Evolutionary conservation across 176 grass and related monocot genomes (phyloP).

Genomic region (Metroxylon sagu): DNA sequence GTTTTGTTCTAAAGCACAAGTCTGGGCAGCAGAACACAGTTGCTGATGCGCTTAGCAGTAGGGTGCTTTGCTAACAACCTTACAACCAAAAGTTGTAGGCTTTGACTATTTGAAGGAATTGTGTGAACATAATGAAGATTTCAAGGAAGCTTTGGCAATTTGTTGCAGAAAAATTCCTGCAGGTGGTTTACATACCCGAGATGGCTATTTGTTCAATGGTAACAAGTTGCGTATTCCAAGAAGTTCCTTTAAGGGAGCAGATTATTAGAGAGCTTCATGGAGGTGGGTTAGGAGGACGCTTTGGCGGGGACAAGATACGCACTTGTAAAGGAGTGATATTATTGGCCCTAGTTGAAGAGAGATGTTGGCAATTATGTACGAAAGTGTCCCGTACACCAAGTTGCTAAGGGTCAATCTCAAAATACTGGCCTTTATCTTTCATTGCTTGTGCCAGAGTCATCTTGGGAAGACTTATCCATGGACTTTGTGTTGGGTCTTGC

Average conservation of each 20-base stretch:
- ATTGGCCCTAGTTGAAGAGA: constrained; percentile 2
- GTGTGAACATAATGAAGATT: background rate
- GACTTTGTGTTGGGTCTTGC: constrained; percentile 20
- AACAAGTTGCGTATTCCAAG: constrained; percentile 1
- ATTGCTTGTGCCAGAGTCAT: too few relatives aligned
- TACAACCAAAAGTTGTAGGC: background rate
- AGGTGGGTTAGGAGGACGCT: too few relatives aligned
- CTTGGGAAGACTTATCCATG: constrained; percentile 12
- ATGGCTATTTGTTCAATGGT: constrained; percentile 11
- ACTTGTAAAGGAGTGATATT: constrained; percentile 8
- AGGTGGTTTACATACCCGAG: background rate
- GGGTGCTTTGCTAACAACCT: background rate
- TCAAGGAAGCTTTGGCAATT: background rate
- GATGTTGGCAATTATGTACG: too few relatives aligned
- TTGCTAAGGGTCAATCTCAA: too few relatives aligned
- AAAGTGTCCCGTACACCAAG: too few relatives aligned
- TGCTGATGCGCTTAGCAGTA: constrained; percentile 15
- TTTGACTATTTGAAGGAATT: constrained; percentile 8
- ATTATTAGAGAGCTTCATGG: constrained; percentile 21
- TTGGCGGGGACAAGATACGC: constrained; percentile 1
- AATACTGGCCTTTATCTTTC: too few relatives aligned
- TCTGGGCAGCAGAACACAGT: constrained; percentile 10
- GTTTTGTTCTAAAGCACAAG: constrained; percentile 15
- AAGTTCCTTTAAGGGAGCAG: background rate
- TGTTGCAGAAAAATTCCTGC: background rate